These are phyloP conservation scores for Diaporthe vexans DNA, from an alignment of 2,329 filamentous ascomycete species.

Conservation along the genomic window DNA sequence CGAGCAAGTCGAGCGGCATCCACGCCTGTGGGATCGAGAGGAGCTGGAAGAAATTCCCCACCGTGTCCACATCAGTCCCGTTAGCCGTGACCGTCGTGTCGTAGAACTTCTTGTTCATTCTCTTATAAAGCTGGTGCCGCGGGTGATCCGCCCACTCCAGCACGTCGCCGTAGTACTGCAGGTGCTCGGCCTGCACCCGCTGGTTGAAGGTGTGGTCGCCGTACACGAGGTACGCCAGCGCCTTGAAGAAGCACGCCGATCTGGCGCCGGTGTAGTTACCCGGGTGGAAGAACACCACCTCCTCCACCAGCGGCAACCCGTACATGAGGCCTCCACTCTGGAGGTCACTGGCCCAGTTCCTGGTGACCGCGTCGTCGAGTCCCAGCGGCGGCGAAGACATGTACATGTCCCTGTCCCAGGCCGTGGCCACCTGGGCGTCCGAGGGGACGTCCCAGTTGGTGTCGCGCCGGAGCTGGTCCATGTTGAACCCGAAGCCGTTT, in stretches of 20 bases:
- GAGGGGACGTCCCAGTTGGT: neutral
- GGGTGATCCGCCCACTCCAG: slow-evolving; percentile 47
- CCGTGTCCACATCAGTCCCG: neutral
- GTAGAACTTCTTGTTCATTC: slow-evolving; percentile 46
- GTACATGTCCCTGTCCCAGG: slow-evolving; percentile 21
- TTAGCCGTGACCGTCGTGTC: slow-evolving; percentile 4
- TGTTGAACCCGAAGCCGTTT: slow-evolving; percentile 41
- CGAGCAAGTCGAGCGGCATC: slow-evolving; percentile 48
- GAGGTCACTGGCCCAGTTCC: slow-evolving; percentile 6
- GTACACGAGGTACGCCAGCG: slow-evolving; percentile 49
- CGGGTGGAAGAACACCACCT: slow-evolving; percentile 49
- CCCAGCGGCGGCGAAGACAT: neutral
- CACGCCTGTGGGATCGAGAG: slow-evolving; percentile 50
- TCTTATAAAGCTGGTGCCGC: slow-evolving; percentile 46
- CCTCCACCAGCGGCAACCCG: slow-evolving; percentile 52
- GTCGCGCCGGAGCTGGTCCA: slow-evolving; percentile 36
- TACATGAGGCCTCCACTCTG: slow-evolving; percentile 37
- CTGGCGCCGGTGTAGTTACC: slow-evolving; percentile 44
- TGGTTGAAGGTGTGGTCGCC: slow-evolving; percentile 46
- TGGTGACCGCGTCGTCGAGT: slow-evolving; percentile 37
- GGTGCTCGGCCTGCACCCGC: slow-evolving; percentile 53
- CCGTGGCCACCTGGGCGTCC: neutral
- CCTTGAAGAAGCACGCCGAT: slow-evolving; percentile 52
- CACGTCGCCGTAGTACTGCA: slow-evolving; percentile 47
- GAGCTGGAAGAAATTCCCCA: slow-evolving; percentile 50